These are phyloP conservation scores for Microthlaspi erraticum DNA, from an alignment of 345 rosid species.

Conservation along the genomic window DNA sequence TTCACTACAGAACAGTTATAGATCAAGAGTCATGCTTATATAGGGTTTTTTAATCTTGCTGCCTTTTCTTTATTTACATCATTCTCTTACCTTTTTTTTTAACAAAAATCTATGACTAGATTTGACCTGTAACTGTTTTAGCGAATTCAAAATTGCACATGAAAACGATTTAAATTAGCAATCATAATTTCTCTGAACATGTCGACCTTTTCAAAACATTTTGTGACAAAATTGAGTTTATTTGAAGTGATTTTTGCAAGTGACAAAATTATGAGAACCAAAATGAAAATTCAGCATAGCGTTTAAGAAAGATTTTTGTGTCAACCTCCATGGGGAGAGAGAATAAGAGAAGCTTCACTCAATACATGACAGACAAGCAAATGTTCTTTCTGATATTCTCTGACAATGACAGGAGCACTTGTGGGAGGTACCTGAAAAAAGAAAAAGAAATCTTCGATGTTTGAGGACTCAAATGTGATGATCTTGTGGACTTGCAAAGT, in stretches of 20 bases:
- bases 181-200: slow-evolving; percentile 8
- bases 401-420: slow-evolving; percentile 89
- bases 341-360: slow-evolving; percentile 32
- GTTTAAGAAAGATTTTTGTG: slow-evolving; percentile 14
- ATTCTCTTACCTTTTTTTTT: too few species aligned
- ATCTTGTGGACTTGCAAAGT: not conserved
- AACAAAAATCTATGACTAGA: too few species aligned
- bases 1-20: too few species aligned
- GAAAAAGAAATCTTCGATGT: not conserved
- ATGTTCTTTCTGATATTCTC: slow-evolving; percentile 81
- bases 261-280: too few species aligned
- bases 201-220: slow-evolving; percentile 7
- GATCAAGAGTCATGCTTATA: too few species aligned
- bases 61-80: too few species aligned
- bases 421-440: slow-evolving; percentile 82
- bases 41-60: too few species aligned
- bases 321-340: slow-evolving; percentile 22
- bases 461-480: not conserved
- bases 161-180: too few species aligned
- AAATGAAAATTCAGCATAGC: not conserved
- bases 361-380: slow-evolving; percentile 47
- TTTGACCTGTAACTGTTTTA: too few species aligned
- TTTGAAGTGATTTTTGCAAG: slow-evolving; percentile 6
- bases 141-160: too few species aligned
- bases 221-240: slow-evolving; percentile 19